Conservation (phyloP, 768 basidiomycete species). For the Daedaleopsis nitida region DNA sequence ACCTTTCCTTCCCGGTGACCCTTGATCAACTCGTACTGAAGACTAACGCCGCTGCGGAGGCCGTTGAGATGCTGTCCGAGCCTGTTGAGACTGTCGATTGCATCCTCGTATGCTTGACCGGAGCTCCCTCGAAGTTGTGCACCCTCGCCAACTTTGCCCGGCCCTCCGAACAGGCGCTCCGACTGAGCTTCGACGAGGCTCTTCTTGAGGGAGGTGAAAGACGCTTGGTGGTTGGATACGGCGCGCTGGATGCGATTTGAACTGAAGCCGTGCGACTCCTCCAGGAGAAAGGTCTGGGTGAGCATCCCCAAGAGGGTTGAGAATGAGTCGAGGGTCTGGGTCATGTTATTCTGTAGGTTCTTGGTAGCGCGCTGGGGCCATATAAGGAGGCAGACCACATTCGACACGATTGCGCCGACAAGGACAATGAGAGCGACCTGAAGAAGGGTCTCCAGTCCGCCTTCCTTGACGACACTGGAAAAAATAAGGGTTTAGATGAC, state of each 20-base stretch:
- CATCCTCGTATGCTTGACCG: constrained; percentile 77
- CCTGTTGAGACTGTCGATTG: constrained; percentile 82
- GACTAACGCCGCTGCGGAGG: constrained; percentile 75
- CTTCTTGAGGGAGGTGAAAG: constrained; percentile 88
- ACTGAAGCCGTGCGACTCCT: constrained; percentile 60
- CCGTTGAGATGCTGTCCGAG: constrained; percentile 95
- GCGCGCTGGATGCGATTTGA: constrained; percentile 74
- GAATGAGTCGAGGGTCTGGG: constrained; percentile 84
- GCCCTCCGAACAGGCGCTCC: constrained; percentile 61
- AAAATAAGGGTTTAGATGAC: neutral
- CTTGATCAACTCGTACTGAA: constrained; percentile 82
- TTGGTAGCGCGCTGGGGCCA: constrained; percentile 87
- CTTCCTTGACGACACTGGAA: constrained; percentile 81
- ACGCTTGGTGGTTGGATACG: constrained; percentile 81
- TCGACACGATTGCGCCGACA: constrained; percentile 76
- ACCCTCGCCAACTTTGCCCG: constrained; percentile 17
- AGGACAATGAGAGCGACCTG: constrained; percentile 77
- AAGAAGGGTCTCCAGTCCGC: constrained; percentile 72
- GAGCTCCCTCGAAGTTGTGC: constrained; percentile 29
- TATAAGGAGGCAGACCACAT: constrained; percentile 78
- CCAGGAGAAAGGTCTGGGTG: constrained; percentile 83
- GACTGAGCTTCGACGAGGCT: constrained; percentile 85
- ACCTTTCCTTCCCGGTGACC: constrained; percentile 53
- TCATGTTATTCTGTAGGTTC: constrained; percentile 84
- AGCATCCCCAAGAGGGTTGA: constrained; percentile 82